Percentiles rank a stretch among this genome's conserved stretches.
phyloP scores from a whole-genome alignment of 2,329 filamentous ascomycete species.

The Falciphora oryzae region DNA sequence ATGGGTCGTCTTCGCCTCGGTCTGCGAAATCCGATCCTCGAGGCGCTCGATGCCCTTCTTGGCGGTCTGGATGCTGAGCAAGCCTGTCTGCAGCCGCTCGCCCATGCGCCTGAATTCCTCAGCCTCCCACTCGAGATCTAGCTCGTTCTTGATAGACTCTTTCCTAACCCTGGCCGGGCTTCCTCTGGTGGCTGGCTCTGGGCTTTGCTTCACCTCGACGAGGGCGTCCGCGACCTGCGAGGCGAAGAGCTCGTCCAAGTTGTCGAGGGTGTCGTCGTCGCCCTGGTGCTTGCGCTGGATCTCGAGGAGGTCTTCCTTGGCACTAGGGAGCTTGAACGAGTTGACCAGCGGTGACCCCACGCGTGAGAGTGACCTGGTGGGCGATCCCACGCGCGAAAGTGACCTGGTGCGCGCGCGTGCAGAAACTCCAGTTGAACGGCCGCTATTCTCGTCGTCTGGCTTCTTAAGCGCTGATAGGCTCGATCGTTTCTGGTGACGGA shows the following conservation, averaged over 20 bases:
- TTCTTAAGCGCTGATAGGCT: neutral
- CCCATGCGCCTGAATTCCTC: conserved; percentile 40
- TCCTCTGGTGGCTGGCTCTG: conserved; percentile 14
- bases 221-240: conserved; percentile 24
- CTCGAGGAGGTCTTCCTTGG: conserved; percentile 49
- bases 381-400: conserved; percentile 30
- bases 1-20: neutral
- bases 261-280: conserved; percentile 55
- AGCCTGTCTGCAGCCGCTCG: conserved; percentile 44
- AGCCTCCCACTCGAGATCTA: neutral
- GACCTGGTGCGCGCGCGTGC: conserved; percentile 25
- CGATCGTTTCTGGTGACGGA: neutral
- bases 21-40: conserved; percentile 43
- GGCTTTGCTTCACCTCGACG: conserved; percentile 20
- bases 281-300: conserved; percentile 48
- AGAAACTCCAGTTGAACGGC: conserved; percentile 16
- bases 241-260: conserved; percentile 47
- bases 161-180: conserved; percentile 3
- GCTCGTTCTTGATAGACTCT: conserved; percentile 2
- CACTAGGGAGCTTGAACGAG: conserved; percentile 47
- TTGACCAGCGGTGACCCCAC: conserved; percentile 43
- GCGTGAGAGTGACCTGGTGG: conserved; percentile 35
- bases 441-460: neutral
- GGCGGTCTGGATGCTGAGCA: conserved; percentile 47
- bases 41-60: conserved; percentile 54